A percentile compares a stretch with the other conserved stretches of the same genome.
These are phyloP conservation scores for Ganoderma lucidum DNA, from an alignment of 1,284 basidiomycete species.

Conservation along the genomic window DNA sequence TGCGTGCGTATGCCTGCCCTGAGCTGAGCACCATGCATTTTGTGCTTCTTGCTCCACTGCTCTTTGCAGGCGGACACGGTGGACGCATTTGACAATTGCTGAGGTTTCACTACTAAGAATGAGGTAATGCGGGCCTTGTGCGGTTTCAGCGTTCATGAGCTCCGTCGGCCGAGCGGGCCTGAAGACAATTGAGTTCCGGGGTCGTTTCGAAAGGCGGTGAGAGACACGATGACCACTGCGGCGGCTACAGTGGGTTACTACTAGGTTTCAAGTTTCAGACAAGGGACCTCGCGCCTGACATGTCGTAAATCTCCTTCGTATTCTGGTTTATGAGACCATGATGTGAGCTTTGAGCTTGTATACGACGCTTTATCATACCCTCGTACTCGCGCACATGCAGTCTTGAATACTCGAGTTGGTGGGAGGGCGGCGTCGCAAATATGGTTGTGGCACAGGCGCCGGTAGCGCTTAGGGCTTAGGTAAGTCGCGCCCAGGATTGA, in stretches of 20 bases:
- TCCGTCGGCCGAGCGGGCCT: background rate
- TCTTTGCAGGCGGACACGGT: background rate
- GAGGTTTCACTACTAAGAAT: background rate
- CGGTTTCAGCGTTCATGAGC: background rate
- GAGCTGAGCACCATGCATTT: background rate
- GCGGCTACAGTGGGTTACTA: too few species aligned
- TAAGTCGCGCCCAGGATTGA: conserved; percentile 4
- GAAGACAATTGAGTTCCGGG: background rate
- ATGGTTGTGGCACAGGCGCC: too few species aligned
- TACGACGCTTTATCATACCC: too few species aligned
- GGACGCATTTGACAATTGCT: background rate
- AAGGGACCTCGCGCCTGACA: too few species aligned
- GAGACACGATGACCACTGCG: background rate
- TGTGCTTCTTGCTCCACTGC: background rate
- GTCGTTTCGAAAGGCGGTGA: background rate
- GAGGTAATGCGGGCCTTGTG: background rate
- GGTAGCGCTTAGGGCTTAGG: background rate
- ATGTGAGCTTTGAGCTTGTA: too few species aligned
- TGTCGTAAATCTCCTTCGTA: too few species aligned
- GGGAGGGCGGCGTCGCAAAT: too few species aligned
- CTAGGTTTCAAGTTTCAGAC: too few species aligned
- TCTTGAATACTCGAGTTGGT: too few species aligned
- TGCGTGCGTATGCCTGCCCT: background rate
- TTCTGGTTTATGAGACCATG: too few species aligned
- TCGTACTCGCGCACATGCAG: too few species aligned